Percentiles rank a stretch among this genome's conserved stretches.
Conservation (phyloP, 768 basidiomycete species). For the Leucosporidium creatinivorum region DNA sequence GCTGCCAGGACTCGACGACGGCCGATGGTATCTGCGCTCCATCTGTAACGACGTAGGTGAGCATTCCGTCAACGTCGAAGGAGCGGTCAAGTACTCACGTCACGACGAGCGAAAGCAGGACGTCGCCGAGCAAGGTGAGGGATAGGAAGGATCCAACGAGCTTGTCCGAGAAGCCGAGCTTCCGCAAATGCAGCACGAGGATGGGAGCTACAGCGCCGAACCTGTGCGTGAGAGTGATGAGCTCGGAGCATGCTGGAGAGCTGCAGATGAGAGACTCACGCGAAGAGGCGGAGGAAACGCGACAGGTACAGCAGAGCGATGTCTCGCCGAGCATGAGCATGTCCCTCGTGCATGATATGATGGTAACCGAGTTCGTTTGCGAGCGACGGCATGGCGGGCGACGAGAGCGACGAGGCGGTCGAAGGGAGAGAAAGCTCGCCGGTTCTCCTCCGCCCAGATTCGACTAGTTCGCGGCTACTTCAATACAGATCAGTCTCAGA, state of each 20-base stretch:
- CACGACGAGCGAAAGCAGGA: slow-evolving; percentile 34
- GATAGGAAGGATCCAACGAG: slow-evolving; percentile 39
- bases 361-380: too few relatives aligned
- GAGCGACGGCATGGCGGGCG: too few relatives aligned
- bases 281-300: not conserved
- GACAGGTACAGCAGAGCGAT: too few relatives aligned
- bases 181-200: slow-evolving; percentile 37
- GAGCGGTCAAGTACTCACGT: slow-evolving; percentile 21
- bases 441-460: too few relatives aligned
- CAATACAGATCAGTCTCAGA: too few relatives aligned
- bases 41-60: too few relatives aligned
- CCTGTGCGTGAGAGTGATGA: not conserved
- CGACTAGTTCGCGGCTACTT: too few relatives aligned
- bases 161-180: slow-evolving; percentile 35
- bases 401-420: too few relatives aligned
- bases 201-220: slow-evolving; percentile 36
- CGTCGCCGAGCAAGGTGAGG: slow-evolving; percentile 39
- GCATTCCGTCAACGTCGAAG: too few relatives aligned
- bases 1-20: slow-evolving; percentile 34
- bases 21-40: slow-evolving; percentile 36
- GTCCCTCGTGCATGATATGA: too few relatives aligned
- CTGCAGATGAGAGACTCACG: not conserved
- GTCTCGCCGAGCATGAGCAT: too few relatives aligned
- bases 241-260: not conserved
- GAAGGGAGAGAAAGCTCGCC: too few relatives aligned